These are phyloP conservation scores for Thermochaetoides thermophila DNA, from an alignment of 495 filamentous ascomycete species.

Conservation along the genomic window DNA sequence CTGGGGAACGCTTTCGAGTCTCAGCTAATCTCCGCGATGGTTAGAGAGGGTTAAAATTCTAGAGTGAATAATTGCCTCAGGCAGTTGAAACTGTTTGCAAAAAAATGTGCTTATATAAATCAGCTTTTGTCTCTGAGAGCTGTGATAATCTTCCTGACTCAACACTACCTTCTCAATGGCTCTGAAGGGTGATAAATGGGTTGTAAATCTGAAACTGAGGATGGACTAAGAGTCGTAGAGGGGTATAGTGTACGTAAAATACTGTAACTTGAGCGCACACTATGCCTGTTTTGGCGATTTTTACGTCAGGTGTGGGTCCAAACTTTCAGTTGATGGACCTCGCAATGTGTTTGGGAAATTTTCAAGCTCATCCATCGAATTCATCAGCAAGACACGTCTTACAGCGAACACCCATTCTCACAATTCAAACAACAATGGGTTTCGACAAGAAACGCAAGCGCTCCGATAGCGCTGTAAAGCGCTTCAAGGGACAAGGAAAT, in stretches of 20 bases:
- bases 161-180: too few species aligned
- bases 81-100: too few species aligned
- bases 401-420: constrained; percentile 2
- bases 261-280: too few species aligned
- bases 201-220: neutral
- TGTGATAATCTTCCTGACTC: too few species aligned
- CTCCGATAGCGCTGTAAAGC: constrained; percentile 20
- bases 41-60: neutral
- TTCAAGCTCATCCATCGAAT: neutral
- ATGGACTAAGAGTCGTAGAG: too few species aligned
- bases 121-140: too few species aligned
- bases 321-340: constrained; percentile 15
- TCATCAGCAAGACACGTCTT: neutral
- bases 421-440: constrained; percentile 14
- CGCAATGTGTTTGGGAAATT: too few species aligned
- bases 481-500: constrained; percentile 14
- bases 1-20: too few species aligned
- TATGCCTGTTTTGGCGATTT: neutral
- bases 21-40: too few species aligned
- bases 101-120: too few species aligned
- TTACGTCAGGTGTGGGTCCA: constrained; percentile 8
- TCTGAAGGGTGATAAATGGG: neutral
- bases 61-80: too few species aligned
- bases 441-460: constrained; percentile 32
- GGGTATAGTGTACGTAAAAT: constrained; percentile 1